Base-by-base conservation (phyloP, 176 grass and related monocot genomes). In the Oryza meyeriana region DNA sequence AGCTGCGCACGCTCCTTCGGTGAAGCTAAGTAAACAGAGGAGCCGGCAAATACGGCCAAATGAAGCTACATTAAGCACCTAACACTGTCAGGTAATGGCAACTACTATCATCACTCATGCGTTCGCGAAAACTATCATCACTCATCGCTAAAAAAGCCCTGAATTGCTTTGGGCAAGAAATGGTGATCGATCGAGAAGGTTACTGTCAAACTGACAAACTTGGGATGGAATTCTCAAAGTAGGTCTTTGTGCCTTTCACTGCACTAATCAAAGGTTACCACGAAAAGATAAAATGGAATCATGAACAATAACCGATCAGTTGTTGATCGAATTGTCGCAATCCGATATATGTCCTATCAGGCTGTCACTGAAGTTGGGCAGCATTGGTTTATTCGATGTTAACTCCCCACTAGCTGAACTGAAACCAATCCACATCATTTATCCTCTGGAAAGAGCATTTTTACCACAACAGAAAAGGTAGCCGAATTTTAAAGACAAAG, bases 331-430 rank as follows among this genome's bases (percentile, higher is more conserved):
- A 75, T 68, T 68, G 70, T 81, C 42, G n/a, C 68, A 39, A 86
- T 86, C 76, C 67, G 12, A 79, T 72, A 36, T 12, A 64, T 59
- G 55, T 64, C 75, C 44, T 38, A 55, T 65, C 84, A 66, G 55
- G 55, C n/a, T 59, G 11, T 25, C 55, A 25, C n/a, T 25, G 55
- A 59, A 59, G 55, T 7, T 61, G 65, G 44, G 66, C 25, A 9
- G 40, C 70, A 76, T 74, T 45, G n/a, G 61, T 50, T 80, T 28
- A 30, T 5, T 50, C 84, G 76, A 85, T 85, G 77, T 85, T 71
- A 81, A 70, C 50, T 61, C 40, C 17, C 35, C 81, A 89, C 76
- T 80, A 79, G 10, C 69, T 68, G 50, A 38, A 89, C 25, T 36
- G 65, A 70, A 80, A 80, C 30, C 38, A 17, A 39, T 75, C 76